These are phyloP conservation scores for Trichoderma gamsii DNA, from an alignment of 495 filamentous ascomycete species.

Conservation along the genomic window DNA sequence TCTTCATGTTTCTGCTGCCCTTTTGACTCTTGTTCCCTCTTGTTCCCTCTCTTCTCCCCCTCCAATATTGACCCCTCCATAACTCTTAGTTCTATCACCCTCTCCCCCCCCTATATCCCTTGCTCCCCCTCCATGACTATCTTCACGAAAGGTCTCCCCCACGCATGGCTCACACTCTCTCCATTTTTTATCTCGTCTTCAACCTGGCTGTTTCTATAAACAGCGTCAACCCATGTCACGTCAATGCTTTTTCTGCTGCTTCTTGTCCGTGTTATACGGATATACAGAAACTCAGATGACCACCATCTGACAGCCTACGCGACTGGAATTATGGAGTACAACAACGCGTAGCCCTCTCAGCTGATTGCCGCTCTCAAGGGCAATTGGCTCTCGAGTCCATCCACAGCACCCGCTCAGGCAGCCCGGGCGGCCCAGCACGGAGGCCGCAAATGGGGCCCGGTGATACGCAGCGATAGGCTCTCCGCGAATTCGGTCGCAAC, in stretches of 20 bases:
- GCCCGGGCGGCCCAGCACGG: background rate
- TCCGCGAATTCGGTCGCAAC: conserved; percentile 4
- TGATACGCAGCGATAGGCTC: conserved; percentile 10
- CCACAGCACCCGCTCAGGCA: background rate
- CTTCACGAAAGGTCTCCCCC: background rate
- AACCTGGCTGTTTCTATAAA: no score
- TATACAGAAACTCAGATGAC: no score
- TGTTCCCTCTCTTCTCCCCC: background rate
- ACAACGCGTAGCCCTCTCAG: background rate
- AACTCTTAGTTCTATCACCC: background rate
- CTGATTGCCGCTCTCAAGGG: background rate
- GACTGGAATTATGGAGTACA: conserved; percentile 3
- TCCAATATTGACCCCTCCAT: background rate
- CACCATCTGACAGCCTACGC: background rate
- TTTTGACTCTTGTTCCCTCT: background rate
- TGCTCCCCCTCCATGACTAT: background rate
- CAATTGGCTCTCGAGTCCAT: background rate
- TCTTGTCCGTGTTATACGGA: no score
- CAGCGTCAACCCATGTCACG: no score
- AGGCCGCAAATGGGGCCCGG: background rate
- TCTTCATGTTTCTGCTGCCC: background rate
- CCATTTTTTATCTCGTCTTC: background rate
- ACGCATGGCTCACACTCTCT: background rate
- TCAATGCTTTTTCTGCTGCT: no score
- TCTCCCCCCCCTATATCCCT: background rate